Evolutionary conservation across 2,329 filamentous ascomycete species (phyloP).

Genomic region (Ilyonectria mors-panacis): DNA sequence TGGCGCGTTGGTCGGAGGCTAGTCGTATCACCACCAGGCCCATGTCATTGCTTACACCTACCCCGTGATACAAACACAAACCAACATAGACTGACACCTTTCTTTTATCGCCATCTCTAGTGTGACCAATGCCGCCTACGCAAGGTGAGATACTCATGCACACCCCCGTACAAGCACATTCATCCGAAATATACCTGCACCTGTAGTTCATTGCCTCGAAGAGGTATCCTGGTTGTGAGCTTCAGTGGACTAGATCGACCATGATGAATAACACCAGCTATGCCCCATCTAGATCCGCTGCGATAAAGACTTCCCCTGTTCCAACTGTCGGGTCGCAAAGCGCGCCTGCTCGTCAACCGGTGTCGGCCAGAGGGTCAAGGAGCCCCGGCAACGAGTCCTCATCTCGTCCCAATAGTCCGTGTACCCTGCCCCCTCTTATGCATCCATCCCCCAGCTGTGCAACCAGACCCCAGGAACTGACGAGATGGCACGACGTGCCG

Average conservation of each 20-base stretch:
- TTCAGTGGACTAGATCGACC: not conserved
- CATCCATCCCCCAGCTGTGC: not conserved
- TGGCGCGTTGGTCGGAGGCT: not conserved
- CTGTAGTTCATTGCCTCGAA: conserved; percentile 12
- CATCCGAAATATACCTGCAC: conserved; percentile 6
- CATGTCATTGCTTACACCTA: conserved; percentile 19
- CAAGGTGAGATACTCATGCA: conserved; percentile 53
- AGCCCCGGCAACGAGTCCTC: conserved; percentile 69
- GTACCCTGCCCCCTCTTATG: conserved; percentile 13
- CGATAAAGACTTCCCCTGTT: conserved; percentile 71
- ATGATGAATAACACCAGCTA: conserved; percentile 39
- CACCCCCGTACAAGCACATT: not conserved
- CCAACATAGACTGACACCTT: not conserved
- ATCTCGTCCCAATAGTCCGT: conserved; percentile 74
- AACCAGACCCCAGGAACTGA: conserved; percentile 23
- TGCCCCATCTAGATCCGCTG: conserved; percentile 65
- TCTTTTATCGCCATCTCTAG: conserved; percentile 44
- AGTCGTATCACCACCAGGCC: not conserved
- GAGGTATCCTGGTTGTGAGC: not conserved
- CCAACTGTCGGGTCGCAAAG: conserved; percentile 69
- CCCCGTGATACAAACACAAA: not conserved
- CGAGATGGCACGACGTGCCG: not conserved
- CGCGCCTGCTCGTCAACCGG: conserved; percentile 70
- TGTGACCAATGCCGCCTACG: conserved; percentile 62
- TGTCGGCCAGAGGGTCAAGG: conserved; percentile 67